Evolutionary conservation across 2,329 filamentous ascomycete genomes (phyloP).

Genomic region (Diaporthe nobilis): DNA sequence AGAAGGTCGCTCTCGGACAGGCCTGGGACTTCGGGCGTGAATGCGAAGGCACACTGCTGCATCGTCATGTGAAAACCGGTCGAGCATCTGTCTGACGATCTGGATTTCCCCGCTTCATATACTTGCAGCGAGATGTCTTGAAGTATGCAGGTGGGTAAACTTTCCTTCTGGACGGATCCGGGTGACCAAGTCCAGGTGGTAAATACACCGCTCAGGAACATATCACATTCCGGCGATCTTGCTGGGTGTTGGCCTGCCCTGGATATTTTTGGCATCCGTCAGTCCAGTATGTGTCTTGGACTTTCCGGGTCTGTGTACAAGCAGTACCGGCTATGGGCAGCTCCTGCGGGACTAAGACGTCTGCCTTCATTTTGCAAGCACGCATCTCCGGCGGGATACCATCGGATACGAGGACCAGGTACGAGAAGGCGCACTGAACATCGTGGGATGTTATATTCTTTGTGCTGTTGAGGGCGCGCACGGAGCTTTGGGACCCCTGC

Average conservation of each 20-base stretch:
- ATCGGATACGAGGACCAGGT: background rate
- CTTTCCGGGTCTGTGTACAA: background rate
- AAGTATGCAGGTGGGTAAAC: slow-evolving; percentile 8
- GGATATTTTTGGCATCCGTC: background rate
- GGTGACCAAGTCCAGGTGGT: too few relatives aligned
- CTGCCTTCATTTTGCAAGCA: background rate
- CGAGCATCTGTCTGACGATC: background rate
- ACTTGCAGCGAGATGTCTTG: slow-evolving; percentile 15
- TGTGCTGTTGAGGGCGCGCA: background rate
- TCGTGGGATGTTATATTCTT: background rate
- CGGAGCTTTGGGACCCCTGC: background rate
- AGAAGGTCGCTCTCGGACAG: background rate
- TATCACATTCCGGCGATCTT: background rate
- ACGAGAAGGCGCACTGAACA: background rate
- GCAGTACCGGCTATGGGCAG: background rate
- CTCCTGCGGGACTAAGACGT: background rate
- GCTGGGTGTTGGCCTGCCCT: too few relatives aligned
- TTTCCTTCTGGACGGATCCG: background rate
- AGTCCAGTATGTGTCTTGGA: background rate
- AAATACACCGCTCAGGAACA: background rate
- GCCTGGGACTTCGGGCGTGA: background rate
- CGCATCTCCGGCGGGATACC: background rate
- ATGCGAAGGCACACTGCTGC: background rate
- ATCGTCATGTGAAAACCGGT: background rate
- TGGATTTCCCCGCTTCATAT: slow-evolving; percentile 2